Evolutionary conservation across 2,329 filamentous ascomycete species (phyloP), one percentile per base, ranked within the genome.

Genomic region (Aspergillus sp.): DNA sequence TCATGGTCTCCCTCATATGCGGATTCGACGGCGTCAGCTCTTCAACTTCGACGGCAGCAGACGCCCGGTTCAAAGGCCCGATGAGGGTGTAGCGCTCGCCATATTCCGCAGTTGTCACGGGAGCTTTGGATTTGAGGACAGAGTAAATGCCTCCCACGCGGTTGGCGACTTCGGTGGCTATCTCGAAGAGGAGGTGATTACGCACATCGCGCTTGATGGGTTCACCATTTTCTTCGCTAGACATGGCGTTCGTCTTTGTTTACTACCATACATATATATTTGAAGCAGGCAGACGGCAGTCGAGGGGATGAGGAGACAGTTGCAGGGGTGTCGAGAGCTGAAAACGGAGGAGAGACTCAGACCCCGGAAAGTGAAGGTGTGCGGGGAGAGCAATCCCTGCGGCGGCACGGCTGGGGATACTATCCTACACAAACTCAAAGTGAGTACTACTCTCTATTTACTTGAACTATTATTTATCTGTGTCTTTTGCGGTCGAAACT

Each of bases 71-170:
- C 65, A 94, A 82, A 48, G 93, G 93, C 2, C 93, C 93, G 66
- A 98, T 90, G 55, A 97, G 80, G 29, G 88, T 94, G 71, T 98
- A 98, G 56, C 88, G 82, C 50, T 95, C 89, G 70, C 93, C 93
- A 93, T 97, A 98, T 71, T 98, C 93, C 51, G 89, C 89, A 1
- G 91, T 96, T 39, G 93, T 97, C 52, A 97, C 93, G 43, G 93
- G 91, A 34, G 93, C 91, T 72, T 98, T 98, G 52, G 93, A 98
- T 72, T 98, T 98, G 72, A 98, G 83, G 56, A 98, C 93, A 10
- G 91, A 97, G 77, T 98, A 98, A 73, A 98, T 98, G 61, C 93
- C 93, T 64, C 93, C 93, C 52, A 98, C 93, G 79, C 93, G 82
- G 77, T 97, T 94, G 52, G 93, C 93, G 59, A 97, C 93, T 69